phyloP scores from a whole-genome alignment of 768 basidiomycete genomes.

The Suillus brevipes region DNA sequence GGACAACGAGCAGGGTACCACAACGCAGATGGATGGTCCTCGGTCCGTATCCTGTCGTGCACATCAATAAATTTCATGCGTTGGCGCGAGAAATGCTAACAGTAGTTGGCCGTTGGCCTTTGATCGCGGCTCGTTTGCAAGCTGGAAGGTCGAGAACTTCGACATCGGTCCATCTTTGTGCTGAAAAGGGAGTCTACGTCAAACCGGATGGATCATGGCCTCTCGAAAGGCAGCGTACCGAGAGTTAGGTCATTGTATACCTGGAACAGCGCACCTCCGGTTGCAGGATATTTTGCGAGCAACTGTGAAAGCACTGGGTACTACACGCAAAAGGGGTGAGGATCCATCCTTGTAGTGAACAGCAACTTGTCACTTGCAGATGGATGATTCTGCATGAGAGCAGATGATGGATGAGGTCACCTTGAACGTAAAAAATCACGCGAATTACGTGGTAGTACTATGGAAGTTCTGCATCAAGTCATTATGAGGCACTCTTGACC shows the following conservation, averaged over 20 bases:
- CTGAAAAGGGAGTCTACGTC: constrained; percentile 35
- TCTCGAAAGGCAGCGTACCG: constrained; percentile 38
- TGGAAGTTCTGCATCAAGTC: background rate
- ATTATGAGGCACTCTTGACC: background rate
- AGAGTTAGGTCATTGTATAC: constrained; percentile 72
- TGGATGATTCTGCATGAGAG: constrained; percentile 6
- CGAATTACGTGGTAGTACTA: background rate
- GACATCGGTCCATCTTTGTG: constrained; percentile 71
- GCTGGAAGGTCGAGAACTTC: constrained; percentile 58
- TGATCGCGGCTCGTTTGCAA: constrained; percentile 57
- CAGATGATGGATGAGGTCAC: background rate
- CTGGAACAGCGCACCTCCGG: constrained; percentile 66
- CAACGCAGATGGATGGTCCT: constrained; percentile 34
- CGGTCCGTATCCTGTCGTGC: constrained; percentile 39
- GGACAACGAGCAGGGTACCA: constrained; percentile 68
- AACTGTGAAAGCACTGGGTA: constrained; percentile 47
- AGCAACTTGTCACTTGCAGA: constrained; percentile 2
- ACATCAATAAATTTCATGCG: background rate
- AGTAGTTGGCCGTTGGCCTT: constrained; percentile 53
- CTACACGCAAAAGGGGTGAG: constrained; percentile 29
- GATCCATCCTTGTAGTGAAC: background rate
- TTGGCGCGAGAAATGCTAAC: constrained; percentile 35
- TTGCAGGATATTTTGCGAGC: constrained; percentile 59
- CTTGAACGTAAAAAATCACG: constrained; percentile 2
- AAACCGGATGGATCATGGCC: background rate